Evolutionary conservation across 768 basidiomycete species (phyloP).

Genomic region (Suillus brevipes): DNA sequence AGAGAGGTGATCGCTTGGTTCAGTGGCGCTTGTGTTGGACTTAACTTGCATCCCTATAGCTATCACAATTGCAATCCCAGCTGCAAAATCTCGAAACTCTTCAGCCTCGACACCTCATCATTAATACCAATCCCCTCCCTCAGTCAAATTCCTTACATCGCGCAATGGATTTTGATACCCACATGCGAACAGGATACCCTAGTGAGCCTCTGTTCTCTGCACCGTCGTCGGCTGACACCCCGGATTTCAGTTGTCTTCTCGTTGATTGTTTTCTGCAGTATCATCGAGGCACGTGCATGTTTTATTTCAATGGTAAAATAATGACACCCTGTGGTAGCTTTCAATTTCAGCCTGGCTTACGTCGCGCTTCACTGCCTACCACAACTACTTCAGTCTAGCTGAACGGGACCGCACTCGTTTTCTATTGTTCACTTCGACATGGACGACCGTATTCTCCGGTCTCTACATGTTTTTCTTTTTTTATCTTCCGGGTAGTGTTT

Average conservation of each 20-base stretch:
- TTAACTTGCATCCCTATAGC: constrained; percentile 25
- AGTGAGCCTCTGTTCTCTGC: constrained; percentile 37
- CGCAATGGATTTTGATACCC: constrained; percentile 38
- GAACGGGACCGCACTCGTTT: constrained; percentile 67
- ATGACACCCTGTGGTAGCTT: constrained; percentile 42
- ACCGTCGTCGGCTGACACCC: constrained; percentile 1
- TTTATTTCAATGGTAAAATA: not conserved
- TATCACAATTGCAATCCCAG: constrained; percentile 35
- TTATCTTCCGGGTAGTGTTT: constrained; percentile 43
- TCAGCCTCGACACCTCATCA: constrained; percentile 29
- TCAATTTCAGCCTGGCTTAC: constrained; percentile 73
- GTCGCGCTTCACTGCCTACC: constrained; percentile 54
- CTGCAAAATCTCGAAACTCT: constrained; percentile 37
- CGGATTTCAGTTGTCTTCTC: constrained; percentile 50
- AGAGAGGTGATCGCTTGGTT: constrained; percentile 7
- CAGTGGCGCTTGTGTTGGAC: not conserved
- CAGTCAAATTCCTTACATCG: constrained; percentile 51
- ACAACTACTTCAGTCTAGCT: constrained; percentile 47
- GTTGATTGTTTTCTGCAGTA: constrained; percentile 53
- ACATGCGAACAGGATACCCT: constrained; percentile 54
- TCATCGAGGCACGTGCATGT: constrained; percentile 55
- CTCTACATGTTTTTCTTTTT: constrained; percentile 58
- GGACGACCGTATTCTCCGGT: constrained; percentile 61
- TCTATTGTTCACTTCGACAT: constrained; percentile 66
- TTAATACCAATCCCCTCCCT: constrained; percentile 47